Evolutionary conservation across 2,329 filamentous ascomycete genomes (phyloP).

Genomic region (Bipolaris zeicola): DNA sequence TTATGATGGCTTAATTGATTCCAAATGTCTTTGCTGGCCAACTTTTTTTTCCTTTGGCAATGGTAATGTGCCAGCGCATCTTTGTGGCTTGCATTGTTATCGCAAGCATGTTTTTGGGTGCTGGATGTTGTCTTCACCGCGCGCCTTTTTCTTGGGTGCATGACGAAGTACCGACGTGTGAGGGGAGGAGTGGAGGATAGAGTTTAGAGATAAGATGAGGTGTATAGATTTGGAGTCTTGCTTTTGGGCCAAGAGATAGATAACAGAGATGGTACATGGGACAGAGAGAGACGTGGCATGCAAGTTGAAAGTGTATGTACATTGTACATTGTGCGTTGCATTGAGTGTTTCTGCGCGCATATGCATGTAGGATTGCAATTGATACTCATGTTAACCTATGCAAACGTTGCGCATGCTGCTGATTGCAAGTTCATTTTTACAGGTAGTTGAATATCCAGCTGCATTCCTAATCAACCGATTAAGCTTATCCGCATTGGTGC

Average conservation of each 20-base stretch:
- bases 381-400: neutral
- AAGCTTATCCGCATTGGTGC: neutral
- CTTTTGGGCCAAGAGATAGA: neutral
- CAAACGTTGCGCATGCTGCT: neutral
- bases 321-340: neutral
- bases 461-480: neutral
- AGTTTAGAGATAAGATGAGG: neutral
- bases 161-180: neutral
- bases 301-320: neutral
- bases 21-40: neutral
- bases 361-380: neutral
- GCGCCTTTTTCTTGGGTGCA: neutral
- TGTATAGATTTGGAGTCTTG: neutral
- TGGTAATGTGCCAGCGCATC: too few species aligned
- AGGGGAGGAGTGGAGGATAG: neutral
- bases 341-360: neutral
- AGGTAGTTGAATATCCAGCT: neutral
- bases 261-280: neutral
- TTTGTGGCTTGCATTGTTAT: neutral
- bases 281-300: neutral
- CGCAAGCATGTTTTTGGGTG: neutral
- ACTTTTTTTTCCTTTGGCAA: too few species aligned
- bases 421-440: neutral
- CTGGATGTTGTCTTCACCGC: neutral
- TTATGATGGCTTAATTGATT: conserved; percentile 10